phyloP scores from a whole-genome alignment of 78 protist species.

The Acrasis kona region DNA sequence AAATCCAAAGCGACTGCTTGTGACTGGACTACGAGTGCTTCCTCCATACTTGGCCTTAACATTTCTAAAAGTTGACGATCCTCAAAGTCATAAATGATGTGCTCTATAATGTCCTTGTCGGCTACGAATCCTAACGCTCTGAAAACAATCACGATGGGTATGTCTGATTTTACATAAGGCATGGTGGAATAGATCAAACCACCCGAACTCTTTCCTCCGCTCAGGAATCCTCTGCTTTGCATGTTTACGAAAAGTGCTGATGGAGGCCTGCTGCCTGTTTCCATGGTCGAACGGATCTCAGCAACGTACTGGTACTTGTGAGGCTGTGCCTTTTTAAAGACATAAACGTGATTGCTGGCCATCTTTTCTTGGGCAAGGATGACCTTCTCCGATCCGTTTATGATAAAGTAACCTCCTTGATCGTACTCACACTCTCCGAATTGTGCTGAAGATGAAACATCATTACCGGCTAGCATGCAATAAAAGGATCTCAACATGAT shows the following conservation, averaged over 20 bases:
- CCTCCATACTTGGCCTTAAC: conserved; percentile 90
- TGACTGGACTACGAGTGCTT: conserved; percentile 61
- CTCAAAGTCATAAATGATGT: conserved; percentile 76
- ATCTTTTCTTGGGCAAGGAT: conserved; percentile 96
- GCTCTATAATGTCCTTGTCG: conserved; percentile 87
- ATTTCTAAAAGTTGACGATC: conserved; percentile 77
- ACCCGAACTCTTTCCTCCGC: not conserved
- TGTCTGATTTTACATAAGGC: conserved; percentile 69
- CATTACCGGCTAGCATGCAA: conserved; percentile 62
- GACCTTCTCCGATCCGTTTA: conserved; percentile 98
- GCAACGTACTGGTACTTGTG: conserved; percentile 59
- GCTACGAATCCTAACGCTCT: conserved; percentile 89
- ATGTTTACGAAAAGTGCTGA: conserved; percentile 7
- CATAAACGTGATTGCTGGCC: conserved; percentile 86
- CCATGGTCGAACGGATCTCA: conserved; percentile 82
- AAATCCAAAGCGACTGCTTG: conserved; percentile 83
- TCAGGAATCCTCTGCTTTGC: not conserved
- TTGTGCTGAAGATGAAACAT: conserved; percentile 3
- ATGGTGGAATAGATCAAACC: conserved; percentile 18
- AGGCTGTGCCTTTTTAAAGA: conserved; percentile 44
- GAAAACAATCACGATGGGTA: conserved; percentile 89
- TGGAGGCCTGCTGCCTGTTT: conserved; percentile 29
- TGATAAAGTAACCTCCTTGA: conserved; percentile 98
- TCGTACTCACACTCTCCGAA: conserved; percentile 97
- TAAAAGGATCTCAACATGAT: conserved; percentile 91